Base-by-base conservation (phyloP, 129 eudicot genomes). In the Sambucus nigra region DNA sequence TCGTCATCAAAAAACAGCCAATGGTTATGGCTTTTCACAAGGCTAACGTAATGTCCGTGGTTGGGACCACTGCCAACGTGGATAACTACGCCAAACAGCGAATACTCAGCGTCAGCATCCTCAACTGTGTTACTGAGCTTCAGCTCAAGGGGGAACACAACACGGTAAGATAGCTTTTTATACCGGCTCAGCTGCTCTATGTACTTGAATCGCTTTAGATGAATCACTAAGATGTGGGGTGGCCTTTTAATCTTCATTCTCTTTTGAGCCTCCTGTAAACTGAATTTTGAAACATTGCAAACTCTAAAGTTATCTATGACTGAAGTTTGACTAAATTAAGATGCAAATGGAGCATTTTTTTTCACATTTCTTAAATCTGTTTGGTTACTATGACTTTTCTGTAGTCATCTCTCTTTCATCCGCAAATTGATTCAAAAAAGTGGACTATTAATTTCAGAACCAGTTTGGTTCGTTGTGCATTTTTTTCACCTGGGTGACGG, bases 1-100 rank as follows among this genome's bases (percentile, higher is more conserved):
- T 85, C 95, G 47, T 85, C 95, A 32, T 80, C 95, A 61, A 85
- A 85, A 55, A 77, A 78, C 19, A 85, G 40, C 95, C 95, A 85
- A 59, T 82, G 85, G 53, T 77, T 74, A 42, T 77, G 92, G 62
- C 92, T 82, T 63, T 82, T 82, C 45, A 82, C 92, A 25, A 82
- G 69, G 66, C 92, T 75, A 15, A 82, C 91, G 15, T 82, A 82
- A 55, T 82, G 91, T 1, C 91, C 91, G 0, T 82, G 91, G 60
- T 82, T 82, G 51, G 91, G 91, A 53, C 91, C 91, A 23, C 83
- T 82, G 8, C 91, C 85, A 0, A 82, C 91, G 25, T 82, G 91
- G 59, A 82, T 85, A 16, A 77, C 91, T 40, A 82, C 91, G 1
- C 76, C 85, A 38, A 78, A 82, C 25, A 82, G 60, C 7, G 92